Percentiles rank a stretch among this genome's conserved stretches.
Evolutionary conservation across 177 flowering plant genomes (phyloP).

Genomic region (Vitis hybrid): DNA sequence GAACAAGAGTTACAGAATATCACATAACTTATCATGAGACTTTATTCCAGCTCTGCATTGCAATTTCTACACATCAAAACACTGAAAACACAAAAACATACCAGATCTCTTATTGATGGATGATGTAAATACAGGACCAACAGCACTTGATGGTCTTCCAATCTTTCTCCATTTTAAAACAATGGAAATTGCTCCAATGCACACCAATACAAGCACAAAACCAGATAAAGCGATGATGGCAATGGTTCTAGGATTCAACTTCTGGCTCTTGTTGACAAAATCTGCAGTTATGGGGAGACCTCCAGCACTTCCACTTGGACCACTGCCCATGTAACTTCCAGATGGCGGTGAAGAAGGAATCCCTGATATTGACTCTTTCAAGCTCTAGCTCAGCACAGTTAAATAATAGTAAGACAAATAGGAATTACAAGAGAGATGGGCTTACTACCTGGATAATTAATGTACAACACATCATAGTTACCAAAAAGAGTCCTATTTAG

Average conservation of each 20-base stretch:
- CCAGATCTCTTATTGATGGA: constrained; percentile 80
- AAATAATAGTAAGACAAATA: not conserved
- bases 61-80: not conserved
- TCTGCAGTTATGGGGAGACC: constrained; percentile 67
- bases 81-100: constrained; percentile 22
- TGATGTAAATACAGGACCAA: constrained; percentile 64
- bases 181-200: constrained; percentile 50
- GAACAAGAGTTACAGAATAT: not conserved
- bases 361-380: constrained; percentile 44
- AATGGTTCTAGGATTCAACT: constrained; percentile 61
- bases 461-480: constrained; percentile 60
- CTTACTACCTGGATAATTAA: constrained; percentile 75
- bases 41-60: not conserved
- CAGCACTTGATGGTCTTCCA: constrained; percentile 64
- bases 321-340: constrained; percentile 30
- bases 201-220: constrained; percentile 64
- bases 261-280: constrained; percentile 45
- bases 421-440: not conserved
- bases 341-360: constrained; percentile 66
- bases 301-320: constrained; percentile 59
- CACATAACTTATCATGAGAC: not conserved
- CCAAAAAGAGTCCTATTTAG: constrained; percentile 81
- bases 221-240: constrained; percentile 68
- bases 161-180: constrained; percentile 64
- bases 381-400: constrained; percentile 4